Percentiles rank a stretch among this genome's conserved stretches.
These are phyloP conservation scores for Albifimbria verrucaria DNA, from an alignment of 2,329 filamentous ascomycete genomes.

Conservation along the genomic window DNA sequence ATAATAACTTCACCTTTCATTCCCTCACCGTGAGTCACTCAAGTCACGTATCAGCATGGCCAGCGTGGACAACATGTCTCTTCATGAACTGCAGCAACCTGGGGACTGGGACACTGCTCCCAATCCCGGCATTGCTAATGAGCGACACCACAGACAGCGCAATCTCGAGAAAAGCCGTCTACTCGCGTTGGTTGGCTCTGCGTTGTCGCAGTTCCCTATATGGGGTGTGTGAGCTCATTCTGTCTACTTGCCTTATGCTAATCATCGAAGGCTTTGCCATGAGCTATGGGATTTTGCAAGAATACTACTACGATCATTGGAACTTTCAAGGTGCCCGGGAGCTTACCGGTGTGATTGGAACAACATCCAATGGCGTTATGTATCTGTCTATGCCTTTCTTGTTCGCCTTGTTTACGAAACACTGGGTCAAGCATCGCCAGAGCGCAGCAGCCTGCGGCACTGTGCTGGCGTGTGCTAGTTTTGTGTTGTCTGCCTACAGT, in stretches of 20 bases:
- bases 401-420: slow-evolving; percentile 11
- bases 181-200: no score
- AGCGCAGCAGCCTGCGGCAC: slow-evolving; percentile 8
- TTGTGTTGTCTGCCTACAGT: slow-evolving; percentile 11
- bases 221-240: background rate
- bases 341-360: slow-evolving; percentile 12
- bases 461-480: slow-evolving; percentile 8
- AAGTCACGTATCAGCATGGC: no score
- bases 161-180: no score
- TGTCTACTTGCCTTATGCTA: background rate
- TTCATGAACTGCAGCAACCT: no score
- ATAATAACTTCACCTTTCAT: no score
- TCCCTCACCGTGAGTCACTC: no score
- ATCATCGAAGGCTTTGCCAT: slow-evolving; percentile 11
- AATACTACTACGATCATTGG: slow-evolving; percentile 11
- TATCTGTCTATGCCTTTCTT: slow-evolving; percentile 15
- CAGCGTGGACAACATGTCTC: no score
- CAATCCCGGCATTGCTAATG: no score
- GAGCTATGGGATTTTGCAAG: slow-evolving; percentile 15
- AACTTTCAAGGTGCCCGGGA: slow-evolving; percentile 6
- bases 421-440: slow-evolving; percentile 10
- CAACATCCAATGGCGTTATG: slow-evolving; percentile 14
- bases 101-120: no score
- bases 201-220: background rate
- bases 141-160: no score